A percentile compares a stretch with the other conserved stretches of the same genome.
These are phyloP conservation scores for Neonectria faginata DNA, from an alignment of 2,329 filamentous ascomycete genomes.

Conservation along the genomic window DNA sequence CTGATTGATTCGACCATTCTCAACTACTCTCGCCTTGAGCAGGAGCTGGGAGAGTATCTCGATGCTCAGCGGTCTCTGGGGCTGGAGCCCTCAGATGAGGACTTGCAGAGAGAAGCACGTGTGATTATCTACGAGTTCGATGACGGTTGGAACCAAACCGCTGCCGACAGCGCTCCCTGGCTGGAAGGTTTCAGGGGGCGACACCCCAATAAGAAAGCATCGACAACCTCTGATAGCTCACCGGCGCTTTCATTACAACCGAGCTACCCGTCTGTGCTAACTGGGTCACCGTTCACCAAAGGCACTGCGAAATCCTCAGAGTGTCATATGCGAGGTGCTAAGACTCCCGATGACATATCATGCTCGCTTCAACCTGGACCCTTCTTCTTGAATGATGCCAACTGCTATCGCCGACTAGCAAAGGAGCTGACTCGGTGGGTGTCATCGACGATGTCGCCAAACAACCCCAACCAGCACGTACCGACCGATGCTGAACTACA, in stretches of 20 bases:
- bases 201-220: conserved; percentile 48
- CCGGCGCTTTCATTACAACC: conserved; percentile 41
- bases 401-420: conserved; percentile 69
- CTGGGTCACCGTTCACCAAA: conserved; percentile 33
- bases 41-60: conserved; percentile 66
- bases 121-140: conserved; percentile 72
- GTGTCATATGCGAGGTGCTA: conserved; percentile 21
- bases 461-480: conserved; percentile 70
- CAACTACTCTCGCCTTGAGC: conserved; percentile 67
- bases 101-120: conserved; percentile 68
- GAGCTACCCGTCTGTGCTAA: conserved; percentile 33
- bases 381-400: conserved; percentile 69
- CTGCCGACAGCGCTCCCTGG: conserved; percentile 67
- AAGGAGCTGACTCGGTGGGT: conserved; percentile 66
- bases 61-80: conserved; percentile 58
- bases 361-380: conserved; percentile 39
- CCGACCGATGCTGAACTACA: conserved; percentile 72
- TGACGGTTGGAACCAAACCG: conserved; percentile 73
- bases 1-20: conserved; percentile 71
- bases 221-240: conserved; percentile 35
- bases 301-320: conserved; percentile 33
- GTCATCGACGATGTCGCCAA: conserved; percentile 64
- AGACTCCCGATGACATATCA: conserved; percentile 17
- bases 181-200: conserved; percentile 64
- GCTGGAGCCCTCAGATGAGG: conserved; percentile 63